phyloP scores from a whole-genome alignment of 1,284 basidiomycete genomes.

The Pseudomicrostroma phylloplanum region DNA sequence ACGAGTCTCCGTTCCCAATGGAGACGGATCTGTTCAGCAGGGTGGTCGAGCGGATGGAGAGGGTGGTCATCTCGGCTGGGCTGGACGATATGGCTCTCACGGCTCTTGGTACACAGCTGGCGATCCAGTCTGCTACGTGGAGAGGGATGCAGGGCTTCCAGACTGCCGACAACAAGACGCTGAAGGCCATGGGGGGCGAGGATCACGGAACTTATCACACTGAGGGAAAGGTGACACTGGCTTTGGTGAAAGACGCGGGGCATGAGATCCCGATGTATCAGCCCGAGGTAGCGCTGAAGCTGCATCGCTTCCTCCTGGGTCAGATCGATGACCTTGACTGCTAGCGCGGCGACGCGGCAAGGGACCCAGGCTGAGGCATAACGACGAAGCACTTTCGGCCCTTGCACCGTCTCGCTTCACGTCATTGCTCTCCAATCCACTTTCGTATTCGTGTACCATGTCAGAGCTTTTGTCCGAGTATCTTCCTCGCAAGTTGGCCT shows the following conservation, averaged over 20 bases:
- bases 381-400: too few species aligned
- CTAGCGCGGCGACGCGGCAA: too few species aligned
- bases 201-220: slow-evolving; percentile 21
- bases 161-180: slow-evolving; percentile 4
- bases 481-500: too few species aligned
- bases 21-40: slow-evolving; percentile 19
- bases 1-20: slow-evolving; percentile 9
- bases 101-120: slow-evolving; percentile 32
- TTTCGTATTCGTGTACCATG: too few species aligned
- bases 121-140: slow-evolving; percentile 49
- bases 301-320: slow-evolving; percentile 40
- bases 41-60: slow-evolving; percentile 34
- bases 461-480: too few species aligned
- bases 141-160: slow-evolving; percentile 42
- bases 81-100: slow-evolving; percentile 34
- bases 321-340: slow-evolving; percentile 15
- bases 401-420: too few species aligned
- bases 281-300: slow-evolving; percentile 31
- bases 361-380: too few species aligned
- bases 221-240: slow-evolving; percentile 38
- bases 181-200: slow-evolving; percentile 20
- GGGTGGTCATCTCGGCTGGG: slow-evolving; percentile 37
- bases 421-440: too few species aligned
- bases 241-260: slow-evolving; percentile 16
- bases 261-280: slow-evolving; percentile 23